Percentiles rank a stretch among this genome's conserved stretches.
These are phyloP conservation scores for Curvularia verruculosa DNA, from an alignment of 2,329 filamentous ascomycete species.

Conservation along the genomic window DNA sequence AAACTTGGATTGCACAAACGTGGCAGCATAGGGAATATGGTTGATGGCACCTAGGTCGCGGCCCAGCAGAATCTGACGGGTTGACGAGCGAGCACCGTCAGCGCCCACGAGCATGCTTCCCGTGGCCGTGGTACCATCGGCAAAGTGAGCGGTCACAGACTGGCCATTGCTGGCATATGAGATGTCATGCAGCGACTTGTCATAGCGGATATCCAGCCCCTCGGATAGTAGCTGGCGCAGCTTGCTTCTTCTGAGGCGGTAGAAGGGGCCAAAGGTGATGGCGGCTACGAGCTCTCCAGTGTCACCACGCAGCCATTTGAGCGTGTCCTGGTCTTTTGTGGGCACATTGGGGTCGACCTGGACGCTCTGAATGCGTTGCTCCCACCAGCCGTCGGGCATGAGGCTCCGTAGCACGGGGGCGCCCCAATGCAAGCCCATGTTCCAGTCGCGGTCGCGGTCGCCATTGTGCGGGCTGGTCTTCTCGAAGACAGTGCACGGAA, in stretches of 20 bases:
- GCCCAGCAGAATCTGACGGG: slow-evolving; percentile 39
- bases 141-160: slow-evolving; percentile 46
- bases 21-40: slow-evolving; percentile 53
- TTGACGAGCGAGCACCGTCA: slow-evolving; percentile 45
- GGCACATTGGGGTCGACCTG: slow-evolving; percentile 59
- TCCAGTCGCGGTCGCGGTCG: slow-evolving; percentile 64
- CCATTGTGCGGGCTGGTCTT: slow-evolving; percentile 55
- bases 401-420: slow-evolving; percentile 59
- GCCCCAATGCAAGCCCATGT: slow-evolving; percentile 68
- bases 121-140: slow-evolving; percentile 38
- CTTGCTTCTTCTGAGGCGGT: slow-evolving; percentile 46
- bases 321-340: slow-evolving; percentile 43
- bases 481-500: slow-evolving; percentile 62
- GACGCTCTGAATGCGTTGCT: slow-evolving; percentile 56
- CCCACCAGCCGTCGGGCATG: slow-evolving; percentile 58
- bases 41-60: slow-evolving; percentile 39
- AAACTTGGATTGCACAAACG: slow-evolving; percentile 54
- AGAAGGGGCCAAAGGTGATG: slow-evolving; percentile 44
- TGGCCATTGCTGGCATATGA: slow-evolving; percentile 39
- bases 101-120: slow-evolving; percentile 47
- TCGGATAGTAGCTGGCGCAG: slow-evolving; percentile 40
- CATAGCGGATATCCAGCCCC: slow-evolving; percentile 43
- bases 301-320: slow-evolving; percentile 43
- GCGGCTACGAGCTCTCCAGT: slow-evolving; percentile 46
- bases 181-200: slow-evolving; percentile 49